phyloP scores from a whole-genome alignment of 1,284 basidiomycete species.

The Fomitopsis pinicola region DNA sequence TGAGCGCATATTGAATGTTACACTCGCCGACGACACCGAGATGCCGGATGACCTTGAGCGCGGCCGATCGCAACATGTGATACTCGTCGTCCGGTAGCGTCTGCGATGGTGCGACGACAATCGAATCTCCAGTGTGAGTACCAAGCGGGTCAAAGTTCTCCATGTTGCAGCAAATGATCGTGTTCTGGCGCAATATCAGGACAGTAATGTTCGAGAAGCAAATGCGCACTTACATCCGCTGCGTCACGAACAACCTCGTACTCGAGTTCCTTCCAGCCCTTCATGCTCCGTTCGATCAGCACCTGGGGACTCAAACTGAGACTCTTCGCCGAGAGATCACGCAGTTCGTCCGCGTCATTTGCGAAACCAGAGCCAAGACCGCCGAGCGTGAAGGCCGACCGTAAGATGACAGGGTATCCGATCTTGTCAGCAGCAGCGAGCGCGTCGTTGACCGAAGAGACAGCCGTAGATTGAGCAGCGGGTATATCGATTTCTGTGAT shows the following conservation, averaged over 20 bases:
- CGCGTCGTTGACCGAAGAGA: slow-evolving; percentile 92
- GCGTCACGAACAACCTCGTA: slow-evolving; percentile 99
- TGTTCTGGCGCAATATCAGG: slow-evolving; percentile 50
- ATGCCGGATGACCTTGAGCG: slow-evolving; percentile 86
- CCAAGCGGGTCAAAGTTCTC: slow-evolving; percentile 99
- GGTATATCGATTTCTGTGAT: slow-evolving; percentile 93
- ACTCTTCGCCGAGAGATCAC: slow-evolving; percentile 90
- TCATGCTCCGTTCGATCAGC: slow-evolving; percentile 96
- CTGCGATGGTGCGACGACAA: slow-evolving; percentile 98
- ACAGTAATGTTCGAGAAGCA: neutral
- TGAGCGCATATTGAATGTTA: slow-evolving; percentile 98
- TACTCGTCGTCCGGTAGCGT: slow-evolving; percentile 97
- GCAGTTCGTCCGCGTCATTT: slow-evolving; percentile 91
- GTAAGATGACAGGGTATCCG: slow-evolving; percentile 97
- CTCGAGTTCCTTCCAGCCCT: slow-evolving; percentile 99
- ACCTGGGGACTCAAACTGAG: slow-evolving; percentile 94
- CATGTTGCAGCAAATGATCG: slow-evolving; percentile 96
- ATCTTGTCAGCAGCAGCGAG: slow-evolving; percentile 89
- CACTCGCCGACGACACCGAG: slow-evolving; percentile 98
- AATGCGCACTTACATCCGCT: slow-evolving; percentile 67
- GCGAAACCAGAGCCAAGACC: slow-evolving; percentile 99
- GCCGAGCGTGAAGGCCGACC: slow-evolving; percentile 97
- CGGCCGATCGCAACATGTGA: slow-evolving; percentile 98
- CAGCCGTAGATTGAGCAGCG: slow-evolving; percentile 94
- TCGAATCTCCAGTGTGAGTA: slow-evolving; percentile 99